Evolutionary conservation across 2,329 filamentous ascomycete genomes (phyloP), one percentile per base, ranked within the genome.

Genomic region (Nigrospora sphaerica): DNA sequence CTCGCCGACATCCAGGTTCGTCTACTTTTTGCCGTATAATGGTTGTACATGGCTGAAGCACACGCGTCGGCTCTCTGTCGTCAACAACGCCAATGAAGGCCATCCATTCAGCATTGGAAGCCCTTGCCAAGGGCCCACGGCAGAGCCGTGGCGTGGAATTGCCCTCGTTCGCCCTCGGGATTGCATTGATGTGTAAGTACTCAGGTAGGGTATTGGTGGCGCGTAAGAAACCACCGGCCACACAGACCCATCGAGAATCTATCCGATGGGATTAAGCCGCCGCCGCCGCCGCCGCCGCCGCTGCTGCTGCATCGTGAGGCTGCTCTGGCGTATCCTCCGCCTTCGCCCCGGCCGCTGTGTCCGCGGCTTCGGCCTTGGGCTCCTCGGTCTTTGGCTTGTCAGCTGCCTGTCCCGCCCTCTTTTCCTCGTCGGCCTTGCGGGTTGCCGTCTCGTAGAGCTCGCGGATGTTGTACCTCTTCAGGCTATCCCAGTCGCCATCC

Each of bases 401-500:
- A 17, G 34, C 6, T 36, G 34, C 34, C 34, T 36, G 14, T 12
- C 14, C 9, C 16, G 19, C 19, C 28, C 16, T 31, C 46, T 50
- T 52, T 28, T 46, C 49, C 23, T 50, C 44, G 32, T 52, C 48
- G 16, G 42, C 46, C 42, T 49, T 50, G 39, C 41, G 44, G 44
- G 51, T 38, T 2, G 61, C 62, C 31, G 62, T 52, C 47, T 71
- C 71, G 60, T 86, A 87, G 19, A 92, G 75, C 63, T 89, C 86
- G 47, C 84, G 80, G 35, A 95, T 66, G 62, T 93, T 93, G 67
- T 83, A 92, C 54, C 81, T 78, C 67, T 88, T 91, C 49, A 91
- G 71, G 40, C 72, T 71, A 42, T 89, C 85, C 74, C 84, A 93
- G 58, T 88, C 80, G 13, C 78, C 74, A 50, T 82, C 80, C 4